phyloP scores from a whole-genome alignment of 192 early-diverging fungal species.

The Backusella tuberculispora region DNA sequence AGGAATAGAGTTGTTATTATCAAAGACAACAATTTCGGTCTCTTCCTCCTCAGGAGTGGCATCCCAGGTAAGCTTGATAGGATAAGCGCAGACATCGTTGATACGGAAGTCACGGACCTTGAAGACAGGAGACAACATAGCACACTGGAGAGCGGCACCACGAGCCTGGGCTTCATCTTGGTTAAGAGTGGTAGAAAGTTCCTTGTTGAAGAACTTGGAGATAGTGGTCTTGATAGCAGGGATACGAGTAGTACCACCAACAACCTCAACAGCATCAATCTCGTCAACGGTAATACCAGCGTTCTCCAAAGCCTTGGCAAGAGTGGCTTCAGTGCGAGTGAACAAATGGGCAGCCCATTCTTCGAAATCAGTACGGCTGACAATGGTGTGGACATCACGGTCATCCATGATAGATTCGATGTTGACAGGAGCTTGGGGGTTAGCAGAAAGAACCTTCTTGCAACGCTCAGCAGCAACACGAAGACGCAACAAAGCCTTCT shows the following conservation, averaged over 20 bases:
- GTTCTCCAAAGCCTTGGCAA: constrained; percentile 77
- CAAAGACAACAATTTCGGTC: constrained; percentile 87
- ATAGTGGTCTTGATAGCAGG: constrained; percentile 92
- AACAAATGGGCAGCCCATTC: constrained; percentile 77
- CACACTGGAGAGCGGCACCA: constrained; percentile 96
- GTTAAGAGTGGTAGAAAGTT: constrained; percentile 92
- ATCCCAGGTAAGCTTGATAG: constrained; percentile 91
- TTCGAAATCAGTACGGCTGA: constrained; percentile 86
- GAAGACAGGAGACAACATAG: constrained; percentile 96
- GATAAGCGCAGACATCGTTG: constrained; percentile 87
- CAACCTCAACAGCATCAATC: constrained; percentile 92
- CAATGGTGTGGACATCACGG: constrained; percentile 85
- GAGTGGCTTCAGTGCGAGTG: constrained; percentile 69
- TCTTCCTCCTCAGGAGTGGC: constrained; percentile 74
- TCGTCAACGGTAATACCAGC: constrained; percentile 78
- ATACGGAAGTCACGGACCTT: constrained; percentile 96
- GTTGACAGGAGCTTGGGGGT: constrained; percentile 87
- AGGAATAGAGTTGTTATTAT: constrained; percentile 83
- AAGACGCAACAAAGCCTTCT: constrained; percentile 91
- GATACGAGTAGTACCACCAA: constrained; percentile 94
- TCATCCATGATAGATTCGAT: constrained; percentile 98
- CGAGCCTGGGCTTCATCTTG: constrained; percentile 97
- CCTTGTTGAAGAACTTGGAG: constrained; percentile 86
- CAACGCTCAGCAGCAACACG: constrained; percentile 89
- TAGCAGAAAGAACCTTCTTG: constrained; percentile 96